Base-by-base conservation (phyloP, 805 yeast genomes). In the Spencermartinsiella europaea region DNA sequence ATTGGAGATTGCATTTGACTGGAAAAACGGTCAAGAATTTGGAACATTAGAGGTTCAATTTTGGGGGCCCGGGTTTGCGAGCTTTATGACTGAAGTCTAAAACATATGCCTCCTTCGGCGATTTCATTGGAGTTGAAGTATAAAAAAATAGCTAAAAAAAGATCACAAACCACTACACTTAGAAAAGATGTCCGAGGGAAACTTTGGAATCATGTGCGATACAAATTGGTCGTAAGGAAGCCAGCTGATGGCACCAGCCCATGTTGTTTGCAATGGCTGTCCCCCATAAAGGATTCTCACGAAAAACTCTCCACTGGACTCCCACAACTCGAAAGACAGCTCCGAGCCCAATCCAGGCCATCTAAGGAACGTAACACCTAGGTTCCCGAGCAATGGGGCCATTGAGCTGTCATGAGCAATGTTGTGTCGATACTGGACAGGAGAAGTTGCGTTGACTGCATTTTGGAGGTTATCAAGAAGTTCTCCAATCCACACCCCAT, bases 1-100 rank as follows among this genome's bases (percentile, higher is more conserved):
- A 22, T 69, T 85, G 39, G 95, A 87, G 57, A 68, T 86, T 16
- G 77, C 74, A 2, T 86, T 85, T 62, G 95, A 86, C 63, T 69
- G 85, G 1, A 77, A 85, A 77, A 73, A 87, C 1, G 70, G 76
- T 8, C 41, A 68, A 5, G 95, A 85, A 55, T 83, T 86, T 56
- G 55, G 70, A 19, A 74, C 71, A 34, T 57, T 85, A 16, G 69
- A 71, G 2, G 63, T 85, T 36, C 40, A 37, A 31, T 31, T 50
- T 4, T 38, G 40, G 5, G 39, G 45, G 17, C 37, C 37, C 27
- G 38, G 43, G 17, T 28, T 31, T 10, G 40, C 33, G 10, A 25
- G 31, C 10, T 25, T 25, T 12, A 25, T 25, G 31, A 7, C 31
- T 12, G 7, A 25, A 7, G 31, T 25, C 10, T 25, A 25, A 12